phyloP scores from a whole-genome alignment of 2,329 filamentous ascomycete species.

The Monosporascus sp. region DNA sequence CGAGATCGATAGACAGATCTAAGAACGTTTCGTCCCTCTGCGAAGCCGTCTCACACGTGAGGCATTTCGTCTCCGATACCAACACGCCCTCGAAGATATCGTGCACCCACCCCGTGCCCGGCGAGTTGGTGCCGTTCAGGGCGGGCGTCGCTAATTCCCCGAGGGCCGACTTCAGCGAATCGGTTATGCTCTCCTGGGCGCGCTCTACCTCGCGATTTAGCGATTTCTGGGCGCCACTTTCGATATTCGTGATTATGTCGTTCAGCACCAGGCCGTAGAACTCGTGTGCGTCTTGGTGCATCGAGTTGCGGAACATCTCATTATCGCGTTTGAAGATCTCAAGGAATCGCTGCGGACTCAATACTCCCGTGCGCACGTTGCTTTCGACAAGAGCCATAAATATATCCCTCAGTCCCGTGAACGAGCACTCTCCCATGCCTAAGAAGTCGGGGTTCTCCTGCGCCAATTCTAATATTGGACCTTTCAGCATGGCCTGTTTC shows the following conservation, averaged over 20 bases:
- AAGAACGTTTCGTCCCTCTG: slow-evolving; percentile 94
- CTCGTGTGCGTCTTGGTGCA: slow-evolving; percentile 98
- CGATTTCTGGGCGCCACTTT: slow-evolving; percentile 70
- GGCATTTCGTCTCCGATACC: slow-evolving; percentile 91
- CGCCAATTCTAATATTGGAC: slow-evolving; percentile 79
- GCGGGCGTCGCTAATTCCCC: slow-evolving; percentile 29
- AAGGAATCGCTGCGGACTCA: slow-evolving; percentile 87
- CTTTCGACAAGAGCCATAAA: slow-evolving; percentile 86
- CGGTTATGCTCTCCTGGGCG: slow-evolving; percentile 38
- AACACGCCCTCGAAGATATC: slow-evolving; percentile 93
- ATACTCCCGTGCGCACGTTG: slow-evolving; percentile 75
- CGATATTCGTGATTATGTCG: slow-evolving; percentile 89
- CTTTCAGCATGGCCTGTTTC: slow-evolving; percentile 83
- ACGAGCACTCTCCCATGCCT: slow-evolving; percentile 91
- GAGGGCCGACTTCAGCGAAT: slow-evolving; percentile 44
- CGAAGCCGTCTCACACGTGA: slow-evolving; percentile 93
- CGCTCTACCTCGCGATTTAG: slow-evolving; percentile 41
- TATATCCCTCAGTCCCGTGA: slow-evolving; percentile 92
- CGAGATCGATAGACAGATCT: slow-evolving; percentile 91
- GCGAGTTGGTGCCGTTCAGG: slow-evolving; percentile 43
- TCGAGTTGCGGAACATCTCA: slow-evolving; percentile 93
- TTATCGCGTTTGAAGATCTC: slow-evolving; percentile 93
- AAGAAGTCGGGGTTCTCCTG: slow-evolving; percentile 76
- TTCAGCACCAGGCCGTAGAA: slow-evolving; percentile 95
- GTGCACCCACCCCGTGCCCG: slow-evolving; percentile 83